phyloP scores from a whole-genome alignment of 2,329 filamentous ascomycete genomes.

The Neocatenulostroma microsporum region DNA sequence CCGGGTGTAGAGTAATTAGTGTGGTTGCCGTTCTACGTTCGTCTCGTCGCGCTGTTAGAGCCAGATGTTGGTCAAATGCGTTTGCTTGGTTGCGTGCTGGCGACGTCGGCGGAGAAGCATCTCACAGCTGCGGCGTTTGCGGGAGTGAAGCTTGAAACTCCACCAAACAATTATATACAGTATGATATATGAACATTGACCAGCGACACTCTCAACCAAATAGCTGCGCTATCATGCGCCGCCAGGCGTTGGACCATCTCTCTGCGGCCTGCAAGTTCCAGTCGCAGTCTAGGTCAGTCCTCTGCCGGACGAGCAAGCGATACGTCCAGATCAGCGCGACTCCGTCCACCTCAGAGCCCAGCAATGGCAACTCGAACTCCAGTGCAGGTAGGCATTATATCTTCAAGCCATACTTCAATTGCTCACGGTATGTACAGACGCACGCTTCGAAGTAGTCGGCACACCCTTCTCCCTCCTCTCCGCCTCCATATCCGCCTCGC shows the following conservation, averaged over 20 bases:
- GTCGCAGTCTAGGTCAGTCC: constrained; percentile 9
- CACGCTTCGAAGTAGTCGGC: constrained; percentile 87
- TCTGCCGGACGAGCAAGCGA: constrained; percentile 20
- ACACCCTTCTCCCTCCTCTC: constrained; percentile 89
- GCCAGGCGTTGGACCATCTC: constrained; percentile 21
- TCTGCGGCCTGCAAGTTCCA: constrained; percentile 20
- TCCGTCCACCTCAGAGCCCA: constrained; percentile 33
- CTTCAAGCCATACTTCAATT: too few relatives aligned
- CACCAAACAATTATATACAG: constrained; percentile 1
- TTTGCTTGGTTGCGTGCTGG: too few relatives aligned
- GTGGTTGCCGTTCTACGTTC: too few relatives aligned
- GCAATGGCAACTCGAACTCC: constrained; percentile 11
- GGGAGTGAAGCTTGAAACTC: not conserved
- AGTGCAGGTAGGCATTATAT: constrained; percentile 10
- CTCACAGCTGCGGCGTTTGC: not conserved
- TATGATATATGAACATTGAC: not conserved
- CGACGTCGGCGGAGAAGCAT: too few relatives aligned
- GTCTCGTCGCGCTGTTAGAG: too few relatives aligned
- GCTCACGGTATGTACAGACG: constrained; percentile 55
- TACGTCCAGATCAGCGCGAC: constrained; percentile 42
- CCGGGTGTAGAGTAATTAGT: too few relatives aligned
- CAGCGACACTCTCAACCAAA: too few relatives aligned
- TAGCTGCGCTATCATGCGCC: too few relatives aligned
- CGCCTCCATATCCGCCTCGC: constrained; percentile 84
- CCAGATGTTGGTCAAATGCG: too few relatives aligned